Evolutionary conservation across 2,329 filamentous ascomycete genomes (phyloP), one percentile per base, ranked within the genome.

Genomic region (Ophiostoma triangulosporum): DNA sequence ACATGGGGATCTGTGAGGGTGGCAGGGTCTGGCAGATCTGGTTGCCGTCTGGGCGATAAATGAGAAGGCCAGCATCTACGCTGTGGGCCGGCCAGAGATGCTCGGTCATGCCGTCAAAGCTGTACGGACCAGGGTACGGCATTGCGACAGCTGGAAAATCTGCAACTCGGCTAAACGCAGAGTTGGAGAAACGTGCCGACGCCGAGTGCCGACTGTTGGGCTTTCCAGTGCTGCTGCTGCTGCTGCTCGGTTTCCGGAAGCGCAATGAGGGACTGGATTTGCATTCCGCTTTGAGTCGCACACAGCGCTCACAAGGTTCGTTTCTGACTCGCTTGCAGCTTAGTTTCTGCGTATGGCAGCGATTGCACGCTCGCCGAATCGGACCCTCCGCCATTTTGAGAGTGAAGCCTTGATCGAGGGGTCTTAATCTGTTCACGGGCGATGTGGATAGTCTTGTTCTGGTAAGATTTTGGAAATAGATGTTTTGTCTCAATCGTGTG

Each of bases 301-400:
- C 57, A 56, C 70, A 74, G 11, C 70, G 64, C 59, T 72, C 69
- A 59, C 71, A 73, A 20, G 66, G 59, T 48, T 68, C 67, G 51
- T 67, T 66, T 54, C 64, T 64, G 54, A 63, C 60, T 50, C 71
- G 66, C 59, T 69, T 73, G 63, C 70, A 73, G 57, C 67, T 69
- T 55, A 74, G 64, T 60, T 73, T 74, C 59, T 73, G 70, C 17
- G 61, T 61, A 58, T 73, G 71, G 59, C 71, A 74, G 57, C 70
- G 68, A 60, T 74, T 70, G 62, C 71, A 74, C 54, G 71, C 71
- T 54, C 69, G 71, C 54, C 71, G 68, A 57, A 62, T 57, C 6
- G 56, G 58, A 12, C 53, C 53, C 7, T 59, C 58, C 17, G 48
- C 48, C 55, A 58, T 58, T 26, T 22, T 52, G 35, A 8, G 15